Evolutionary conservation across 179 eudicot genomes (phyloP), one percentile per base, ranked within the genome.

Genomic region (Pouteria campechiana): DNA sequence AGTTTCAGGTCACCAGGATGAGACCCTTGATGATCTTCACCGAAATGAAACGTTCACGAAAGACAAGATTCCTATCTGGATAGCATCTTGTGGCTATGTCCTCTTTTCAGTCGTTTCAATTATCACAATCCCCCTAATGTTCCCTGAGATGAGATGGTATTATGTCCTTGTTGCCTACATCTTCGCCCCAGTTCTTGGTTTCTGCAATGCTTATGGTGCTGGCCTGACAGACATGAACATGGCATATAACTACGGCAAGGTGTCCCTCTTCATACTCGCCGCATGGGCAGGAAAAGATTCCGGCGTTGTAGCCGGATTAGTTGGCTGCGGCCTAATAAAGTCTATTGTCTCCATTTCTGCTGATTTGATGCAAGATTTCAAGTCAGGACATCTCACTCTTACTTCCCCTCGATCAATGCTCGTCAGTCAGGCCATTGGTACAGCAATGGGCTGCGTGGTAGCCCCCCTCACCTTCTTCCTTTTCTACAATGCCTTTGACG

Each of bases 121-220:
- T 8, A 58, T 81, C 1, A 36, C 63, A 6, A 53, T 81, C 23
- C 95, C 95, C 11, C 33, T 62, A 29, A 57, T 84, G 20, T 76
- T 84, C 31, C 86, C 70, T 0, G 74, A 75, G 51, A 55, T 81
- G 5, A 84, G 68, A 53, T 83, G 90, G 90, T 80, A 83, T 55
- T 77, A 64, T 37, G 59, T 80, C 2, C 38, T 77, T 0, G 37
- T 74, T 17, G 69, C 83, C 33, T 80, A 83, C 65, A 46, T 67
- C 10, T 54, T 80, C 14, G 81, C 80, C 20, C 94, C 90, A 1
- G 46, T 74, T 0, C 32, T 83, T 39, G 86, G 86, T 57, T 83
- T 83, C 67, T 80, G 86, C 63, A 83, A 80, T 12, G 94, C 94
- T 2, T 83, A 83, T 38, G 94, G 89, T 54, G 70, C 82, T 3